A percentile compares a stretch with the other conserved stretches of the same genome.
Evolutionary conservation across 768 basidiomycete species (phyloP).

Genomic region (Trametes sanguinea): DNA sequence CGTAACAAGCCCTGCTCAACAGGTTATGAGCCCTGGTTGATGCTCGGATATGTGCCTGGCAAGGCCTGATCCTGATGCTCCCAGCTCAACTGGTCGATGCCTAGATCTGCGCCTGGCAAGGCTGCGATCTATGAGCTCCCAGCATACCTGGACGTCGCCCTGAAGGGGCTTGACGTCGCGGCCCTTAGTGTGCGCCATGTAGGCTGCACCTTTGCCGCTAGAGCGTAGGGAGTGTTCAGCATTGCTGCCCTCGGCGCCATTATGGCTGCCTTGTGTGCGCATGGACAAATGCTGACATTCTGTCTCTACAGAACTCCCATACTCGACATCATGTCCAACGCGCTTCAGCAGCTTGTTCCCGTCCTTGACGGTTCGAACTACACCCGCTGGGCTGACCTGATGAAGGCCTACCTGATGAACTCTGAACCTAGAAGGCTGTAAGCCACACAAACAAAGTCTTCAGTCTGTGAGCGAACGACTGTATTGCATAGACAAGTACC

Average conservation of each 20-base stretch:
- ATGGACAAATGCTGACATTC: conserved; percentile 2
- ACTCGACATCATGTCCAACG: not conserved
- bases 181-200: not conserved
- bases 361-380: not conserved
- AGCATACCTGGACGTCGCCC: not conserved
- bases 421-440: too few relatives aligned
- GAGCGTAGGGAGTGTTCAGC: not conserved
- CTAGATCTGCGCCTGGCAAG: not conserved
- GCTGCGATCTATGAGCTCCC: not conserved
- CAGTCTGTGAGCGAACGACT: too few relatives aligned
- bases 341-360: not conserved
- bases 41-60: not conserved
- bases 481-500: too few relatives aligned
- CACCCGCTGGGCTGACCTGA: not conserved
- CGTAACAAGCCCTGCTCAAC: conserved; percentile 1
- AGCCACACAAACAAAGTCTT: too few relatives aligned
- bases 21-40: conserved; percentile 1
- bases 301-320: not conserved
- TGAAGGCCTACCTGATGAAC: not conserved
- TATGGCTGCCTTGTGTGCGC: not conserved
- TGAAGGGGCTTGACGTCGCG: not conserved
- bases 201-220: not conserved
- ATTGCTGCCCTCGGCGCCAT: not conserved
- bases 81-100: not conserved
- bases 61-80: not conserved